Evolutionary conservation across 2,329 filamentous ascomycete genomes (phyloP), one percentile per base, ranked within the genome.

Genomic region (Monosporascus sp.): DNA sequence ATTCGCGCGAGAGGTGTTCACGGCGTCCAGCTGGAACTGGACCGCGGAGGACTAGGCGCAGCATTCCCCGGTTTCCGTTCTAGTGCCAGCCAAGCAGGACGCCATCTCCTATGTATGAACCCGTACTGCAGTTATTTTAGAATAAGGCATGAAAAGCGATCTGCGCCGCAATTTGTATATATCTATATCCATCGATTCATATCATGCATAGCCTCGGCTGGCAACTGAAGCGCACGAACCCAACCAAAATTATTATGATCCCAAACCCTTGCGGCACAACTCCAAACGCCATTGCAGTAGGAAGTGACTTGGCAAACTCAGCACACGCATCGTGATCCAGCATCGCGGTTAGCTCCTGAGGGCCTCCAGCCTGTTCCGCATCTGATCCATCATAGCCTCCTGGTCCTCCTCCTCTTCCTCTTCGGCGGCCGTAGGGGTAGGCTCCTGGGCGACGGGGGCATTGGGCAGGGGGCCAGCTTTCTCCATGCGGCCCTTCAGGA

Each of bases 371-470:
- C 93, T 80, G 61, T 91, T 91, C 68, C 93, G 80, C 94, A 97
- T 97, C 75, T 96, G 89, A 63, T 91, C 88, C 74, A 97, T 83
- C 76, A 94, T 90, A 47, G 88, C 90, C 71, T 96, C 91, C 57
- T 90, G 85, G 63, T 94, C 89, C 66, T 92, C 87, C 64, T 95
- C 89, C 55, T 90, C 89, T 60, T 91, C 84, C 53, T 81, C 77
- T 4, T 75, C 75, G 52, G 76, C 53, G 78, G 75, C 41, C 80
- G 76, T 58, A 77, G 69, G 15, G 77, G 73, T 49, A 27, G 81
- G 76, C 59, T 78, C 77, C 44, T 74, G 70, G 15, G 70, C 65
- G 35, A 81, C 71, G n/a, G 84, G 82, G 52, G 80, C 77, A 8
- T 74, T 78, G 6, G 79, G 79, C 59, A 80, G 60, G 55, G 76